A percentile compares a stretch with the other conserved stretches of the same genome.
Conservation (phyloP, 176 grass and related monocot species). For the Oryza meyeriana region DNA sequence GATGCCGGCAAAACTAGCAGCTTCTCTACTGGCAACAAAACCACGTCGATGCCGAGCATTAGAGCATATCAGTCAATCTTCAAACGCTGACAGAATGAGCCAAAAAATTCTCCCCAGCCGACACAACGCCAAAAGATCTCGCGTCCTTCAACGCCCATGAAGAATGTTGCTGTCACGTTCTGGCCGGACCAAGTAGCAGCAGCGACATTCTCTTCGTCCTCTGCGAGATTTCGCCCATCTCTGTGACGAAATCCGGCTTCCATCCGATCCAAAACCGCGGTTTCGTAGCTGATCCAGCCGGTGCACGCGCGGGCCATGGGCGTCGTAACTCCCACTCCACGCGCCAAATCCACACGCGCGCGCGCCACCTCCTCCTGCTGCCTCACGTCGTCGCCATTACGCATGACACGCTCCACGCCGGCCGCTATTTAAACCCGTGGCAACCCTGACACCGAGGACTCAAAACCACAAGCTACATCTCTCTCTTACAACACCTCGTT, state of each 20-base stretch:
- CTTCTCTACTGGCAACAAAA: background rate
- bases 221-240: no score
- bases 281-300: background rate
- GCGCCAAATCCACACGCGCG: background rate
- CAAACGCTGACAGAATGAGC: background rate
- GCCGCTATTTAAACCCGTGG: background rate
- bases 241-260: background rate
- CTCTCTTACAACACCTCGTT: background rate
- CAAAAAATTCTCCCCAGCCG: background rate
- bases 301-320: background rate
- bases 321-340: background rate
- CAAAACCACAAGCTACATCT: background rate
- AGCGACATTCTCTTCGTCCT: background rate
- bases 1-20: background rate
- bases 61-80: background rate
- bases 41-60: background rate
- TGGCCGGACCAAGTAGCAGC: background rate
- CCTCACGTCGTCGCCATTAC: background rate
- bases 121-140: background rate
- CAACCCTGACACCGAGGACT: background rate
- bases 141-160: background rate
- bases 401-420: background rate
- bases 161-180: background rate
- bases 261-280: background rate
- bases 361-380: background rate